A percentile compares a stretch with the other conserved stretches of the same genome.
Conservation (phyloP, 2,329 filamentous ascomycete species). For the Venturia effusa region DNA sequence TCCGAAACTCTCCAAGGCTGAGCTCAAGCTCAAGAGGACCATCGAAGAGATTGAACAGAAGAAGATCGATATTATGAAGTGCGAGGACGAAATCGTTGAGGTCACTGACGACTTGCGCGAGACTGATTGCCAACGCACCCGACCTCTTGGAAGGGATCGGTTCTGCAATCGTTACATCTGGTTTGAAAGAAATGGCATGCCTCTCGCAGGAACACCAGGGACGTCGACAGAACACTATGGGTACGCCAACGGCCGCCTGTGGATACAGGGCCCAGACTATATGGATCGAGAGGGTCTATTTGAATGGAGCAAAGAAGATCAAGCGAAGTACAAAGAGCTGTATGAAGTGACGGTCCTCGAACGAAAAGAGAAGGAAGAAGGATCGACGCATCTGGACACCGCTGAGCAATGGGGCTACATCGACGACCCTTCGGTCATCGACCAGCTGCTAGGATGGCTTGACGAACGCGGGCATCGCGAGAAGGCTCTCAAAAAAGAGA, state of each 20-base stretch:
- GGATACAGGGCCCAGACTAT: constrained; percentile 91
- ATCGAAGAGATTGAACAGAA: constrained; percentile 83
- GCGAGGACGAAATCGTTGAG: constrained; percentile 73
- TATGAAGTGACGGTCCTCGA: constrained; percentile 78
- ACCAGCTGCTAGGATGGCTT: constrained; percentile 75
- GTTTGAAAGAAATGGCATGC: constrained; percentile 99
- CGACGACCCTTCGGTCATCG: constrained; percentile 66
- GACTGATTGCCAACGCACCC: constrained; percentile 83
- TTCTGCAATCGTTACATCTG: constrained; percentile 99
- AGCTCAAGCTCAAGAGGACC: constrained; percentile 80
- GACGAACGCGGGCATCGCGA: constrained; percentile 82
- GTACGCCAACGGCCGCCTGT: constrained; percentile 90
- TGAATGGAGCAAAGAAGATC: constrained; percentile 59
- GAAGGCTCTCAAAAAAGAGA: constrained; percentile 75
- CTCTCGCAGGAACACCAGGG: constrained; percentile 74
- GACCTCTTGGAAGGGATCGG: constrained; percentile 81
- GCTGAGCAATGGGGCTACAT: constrained; percentile 87
- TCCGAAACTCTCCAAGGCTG: constrained; percentile 51
- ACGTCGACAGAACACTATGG: constrained; percentile 79
- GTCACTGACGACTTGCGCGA: constrained; percentile 90
- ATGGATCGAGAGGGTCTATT: constrained; percentile 80
- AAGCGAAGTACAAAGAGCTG: constrained; percentile 63
- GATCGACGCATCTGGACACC: constrained; percentile 62
- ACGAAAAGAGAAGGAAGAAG: constrained; percentile 79
- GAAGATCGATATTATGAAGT: constrained; percentile 66